Evolutionary conservation across 495 filamentous ascomycete species (phyloP), one percentile per base, ranked within the genome.

Genomic region (Neurospora sp.): DNA sequence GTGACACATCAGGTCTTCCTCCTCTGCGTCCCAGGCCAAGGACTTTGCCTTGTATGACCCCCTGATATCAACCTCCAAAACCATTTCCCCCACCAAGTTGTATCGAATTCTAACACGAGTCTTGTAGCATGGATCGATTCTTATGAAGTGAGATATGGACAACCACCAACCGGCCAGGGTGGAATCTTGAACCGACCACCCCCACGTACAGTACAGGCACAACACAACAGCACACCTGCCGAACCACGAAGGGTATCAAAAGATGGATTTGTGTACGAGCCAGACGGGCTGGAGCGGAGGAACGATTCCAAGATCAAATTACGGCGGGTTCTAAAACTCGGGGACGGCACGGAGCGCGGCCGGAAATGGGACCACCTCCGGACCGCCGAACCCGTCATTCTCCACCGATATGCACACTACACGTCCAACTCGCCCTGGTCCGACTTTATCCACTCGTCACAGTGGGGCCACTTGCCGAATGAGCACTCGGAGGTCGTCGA

Each of bases 181-280:
- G 75, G 77, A 41, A 73, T 76, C 3, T 75, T 80, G 10, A 73
- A 74, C 44, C 39, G 73, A 7, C 80, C 81, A n/a, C 89, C 89
- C 10, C 79, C 83, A 40, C 86, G 82, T 46, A 84, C 88, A 18
- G 77, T 87, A 31, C 82, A 87, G 18, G 85, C 91, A 20, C 89
- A 91, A 27, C 90, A 90, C 80, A 89, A 91, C 73, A 82, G 86
- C 77, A 83, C 83, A 5, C 88, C 89, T 9, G 79, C 85, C 75
- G 39, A 75, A 69, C 81, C 78, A 76, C 82, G 85, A 66, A 81
- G 86, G 66, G 79, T 88, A 7, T 89, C 87, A 0, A 81, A 82
- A 66, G 87, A 89, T 80, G 87, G 87, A n/a, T 89, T 79, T 71
- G 80, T 88, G 7, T 83, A 87, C 73, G 82, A 82, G 76, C 79